Evolutionary conservation across 2,329 filamentous ascomycete species (phyloP).

Genomic region (Hysterium pulicare): DNA sequence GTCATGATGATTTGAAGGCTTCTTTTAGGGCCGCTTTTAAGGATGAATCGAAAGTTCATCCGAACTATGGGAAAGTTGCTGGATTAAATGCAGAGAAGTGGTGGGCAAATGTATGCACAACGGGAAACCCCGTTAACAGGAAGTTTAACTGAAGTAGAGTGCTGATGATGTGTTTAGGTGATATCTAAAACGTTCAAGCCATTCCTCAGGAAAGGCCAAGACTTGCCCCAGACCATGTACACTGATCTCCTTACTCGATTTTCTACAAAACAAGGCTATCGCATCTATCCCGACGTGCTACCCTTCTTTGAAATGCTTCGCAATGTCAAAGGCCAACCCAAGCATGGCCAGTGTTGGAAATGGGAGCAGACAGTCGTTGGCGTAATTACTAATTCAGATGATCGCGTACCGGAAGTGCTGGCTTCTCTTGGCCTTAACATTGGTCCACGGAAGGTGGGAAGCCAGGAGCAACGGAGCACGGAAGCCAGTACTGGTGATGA

Average conservation of each 20-base stretch:
- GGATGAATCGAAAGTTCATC: constrained; percentile 44
- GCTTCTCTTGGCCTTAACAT: constrained; percentile 53
- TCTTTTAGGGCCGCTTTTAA: constrained; percentile 46
- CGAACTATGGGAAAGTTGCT: constrained; percentile 58
- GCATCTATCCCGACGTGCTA: constrained; percentile 45
- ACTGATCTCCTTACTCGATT: constrained; percentile 53
- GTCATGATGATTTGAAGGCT: constrained; percentile 8
- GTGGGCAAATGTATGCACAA: constrained; percentile 61
- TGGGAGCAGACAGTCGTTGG: constrained; percentile 50
- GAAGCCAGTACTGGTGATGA: constrained; percentile 26
- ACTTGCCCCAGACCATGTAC: constrained; percentile 46
- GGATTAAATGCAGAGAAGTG: constrained; percentile 53
- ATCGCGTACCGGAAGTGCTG: constrained; percentile 55
- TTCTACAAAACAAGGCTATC: constrained; percentile 53
- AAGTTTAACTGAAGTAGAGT: too few relatives aligned
- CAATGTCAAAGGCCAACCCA: background rate
- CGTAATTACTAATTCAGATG: constrained; percentile 62
- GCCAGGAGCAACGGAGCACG: constrained; percentile 16
- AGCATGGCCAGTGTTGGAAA: constrained; percentile 19
- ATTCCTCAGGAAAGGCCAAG: constrained; percentile 23
- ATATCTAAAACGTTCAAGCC: constrained; percentile 48
- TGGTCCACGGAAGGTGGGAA: constrained; percentile 19
- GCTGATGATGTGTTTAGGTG: too few relatives aligned
- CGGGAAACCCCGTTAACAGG: too few relatives aligned
- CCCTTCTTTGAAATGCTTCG: constrained; percentile 45